A percentile compares a stretch with the other conserved stretches of the same genome.
phyloP scores from a whole-genome alignment of 352 stramenopile genomes.

The Hyaloperonospora brassicae region DNA sequence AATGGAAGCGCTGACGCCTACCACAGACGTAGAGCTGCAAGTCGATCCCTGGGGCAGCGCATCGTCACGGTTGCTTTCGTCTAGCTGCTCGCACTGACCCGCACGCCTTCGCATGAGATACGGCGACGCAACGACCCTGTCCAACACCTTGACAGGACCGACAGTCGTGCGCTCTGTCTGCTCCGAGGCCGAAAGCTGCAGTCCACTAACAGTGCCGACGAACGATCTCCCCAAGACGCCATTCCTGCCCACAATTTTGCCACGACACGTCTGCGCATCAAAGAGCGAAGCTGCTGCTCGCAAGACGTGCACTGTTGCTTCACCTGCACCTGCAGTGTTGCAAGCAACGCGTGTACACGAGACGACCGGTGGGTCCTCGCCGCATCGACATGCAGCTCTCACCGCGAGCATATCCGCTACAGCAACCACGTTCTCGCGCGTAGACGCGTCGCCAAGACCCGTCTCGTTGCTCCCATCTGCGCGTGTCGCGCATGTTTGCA shows the following conservation, averaged over 20 bases:
- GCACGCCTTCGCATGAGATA: constrained; percentile 11
- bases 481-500: constrained; percentile 14
- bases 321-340: constrained; percentile 12
- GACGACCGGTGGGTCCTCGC: constrained; percentile 26
- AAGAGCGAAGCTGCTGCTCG: constrained; percentile 27
- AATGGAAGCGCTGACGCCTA: constrained; percentile 28
- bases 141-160: constrained; percentile 15
- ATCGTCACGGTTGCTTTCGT: background rate
- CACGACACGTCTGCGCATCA: constrained; percentile 30
- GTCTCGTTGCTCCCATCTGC: constrained; percentile 10
- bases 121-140: constrained; percentile 31
- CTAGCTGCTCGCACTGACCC: constrained; percentile 3
- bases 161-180: constrained; percentile 3
- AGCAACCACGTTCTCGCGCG: background rate
- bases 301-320: constrained; percentile 32
- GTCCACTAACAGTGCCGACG: constrained; percentile 29
- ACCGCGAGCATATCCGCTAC: constrained; percentile 27
- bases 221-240: constrained; percentile 37
- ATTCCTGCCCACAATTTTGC: constrained; percentile 26
- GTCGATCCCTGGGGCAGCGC: no score
- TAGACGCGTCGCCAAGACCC: background rate
- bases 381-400: constrained; percentile 28
- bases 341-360: constrained; percentile 25
- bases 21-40: constrained; percentile 14
- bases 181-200: constrained; percentile 6